Conservation (phyloP, 2,329 filamentous ascomycete species). For the Albophoma yamanashiensis region DNA sequence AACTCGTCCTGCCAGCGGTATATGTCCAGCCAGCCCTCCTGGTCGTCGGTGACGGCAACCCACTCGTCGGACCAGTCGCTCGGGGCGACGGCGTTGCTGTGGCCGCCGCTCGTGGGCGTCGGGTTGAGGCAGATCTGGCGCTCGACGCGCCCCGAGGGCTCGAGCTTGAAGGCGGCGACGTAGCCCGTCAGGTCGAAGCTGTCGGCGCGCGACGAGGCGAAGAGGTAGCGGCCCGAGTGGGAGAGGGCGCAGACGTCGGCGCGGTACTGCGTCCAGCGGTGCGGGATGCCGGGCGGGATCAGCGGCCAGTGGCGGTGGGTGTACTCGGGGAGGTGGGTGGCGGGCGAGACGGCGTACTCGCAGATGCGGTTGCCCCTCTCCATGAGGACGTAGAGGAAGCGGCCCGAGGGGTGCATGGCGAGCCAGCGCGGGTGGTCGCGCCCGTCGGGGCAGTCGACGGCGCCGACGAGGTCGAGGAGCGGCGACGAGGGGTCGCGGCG, state of each 20-base stretch:
- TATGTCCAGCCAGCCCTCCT: slow-evolving; percentile 79
- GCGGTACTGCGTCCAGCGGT: slow-evolving; percentile 56
- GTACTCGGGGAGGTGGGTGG: slow-evolving; percentile 65
- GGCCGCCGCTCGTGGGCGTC: slow-evolving; percentile 77
- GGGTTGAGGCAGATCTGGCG: slow-evolving; percentile 71
- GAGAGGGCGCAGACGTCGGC: slow-evolving; percentile 74
- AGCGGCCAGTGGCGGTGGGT: slow-evolving; percentile 68
- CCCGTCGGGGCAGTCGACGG: slow-evolving; percentile 57
- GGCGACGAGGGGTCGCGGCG: slow-evolving; percentile 36
- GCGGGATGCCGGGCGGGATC: slow-evolving; percentile 60
- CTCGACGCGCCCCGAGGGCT: slow-evolving; percentile 59
- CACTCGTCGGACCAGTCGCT: slow-evolving; percentile 81
- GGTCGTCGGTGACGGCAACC: slow-evolving; percentile 82
- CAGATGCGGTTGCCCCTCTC: slow-evolving; percentile 78
- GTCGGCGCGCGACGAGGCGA: slow-evolving; percentile 76
- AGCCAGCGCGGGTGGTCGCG: slow-evolving; percentile 83
- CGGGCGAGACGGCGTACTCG: slow-evolving; percentile 69
- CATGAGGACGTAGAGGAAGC: slow-evolving; percentile 79
- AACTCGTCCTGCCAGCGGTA: slow-evolving; percentile 81
- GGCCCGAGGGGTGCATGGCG: slow-evolving; percentile 66
- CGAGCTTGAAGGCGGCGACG: slow-evolving; percentile 67
- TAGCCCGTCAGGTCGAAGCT: slow-evolving; percentile 68
- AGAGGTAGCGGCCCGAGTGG: slow-evolving; percentile 61
- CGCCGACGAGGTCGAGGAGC: slow-evolving; percentile 57
- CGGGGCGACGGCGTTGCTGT: slow-evolving; percentile 79